Conservation (phyloP, 371 early-diverging fungal species). For the Apophysomyces ossiformis region DNA sequence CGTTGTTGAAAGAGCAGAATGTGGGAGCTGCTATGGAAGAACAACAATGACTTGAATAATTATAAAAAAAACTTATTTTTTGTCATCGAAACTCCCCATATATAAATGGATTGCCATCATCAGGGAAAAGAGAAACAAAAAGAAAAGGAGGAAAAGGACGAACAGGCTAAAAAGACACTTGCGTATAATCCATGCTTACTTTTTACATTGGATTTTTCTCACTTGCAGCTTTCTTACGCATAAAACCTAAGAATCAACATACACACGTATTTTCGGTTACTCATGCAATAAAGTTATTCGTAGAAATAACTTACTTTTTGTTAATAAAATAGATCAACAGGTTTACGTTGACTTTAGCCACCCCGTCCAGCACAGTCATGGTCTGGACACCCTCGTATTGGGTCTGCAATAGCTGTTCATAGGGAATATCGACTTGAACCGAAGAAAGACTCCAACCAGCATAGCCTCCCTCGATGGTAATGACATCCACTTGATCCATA, state of each 20-base stretch:
- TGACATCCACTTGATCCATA: slow-evolving; percentile 90
- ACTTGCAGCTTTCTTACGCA: background rate
- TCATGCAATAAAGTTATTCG: too few relatives aligned
- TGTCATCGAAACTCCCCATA: too few relatives aligned
- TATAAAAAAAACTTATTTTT: background rate
- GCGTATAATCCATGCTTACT: background rate
- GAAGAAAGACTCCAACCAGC: slow-evolving; percentile 77
- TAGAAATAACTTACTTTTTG: slow-evolving; percentile 80
- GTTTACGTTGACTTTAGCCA: slow-evolving; percentile 95
- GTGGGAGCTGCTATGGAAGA: slow-evolving; percentile 49
- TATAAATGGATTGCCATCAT: too few relatives aligned
- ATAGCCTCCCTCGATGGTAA: slow-evolving; percentile 84
- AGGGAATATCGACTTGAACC: slow-evolving; percentile 80
- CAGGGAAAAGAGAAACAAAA: background rate
- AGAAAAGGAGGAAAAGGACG: background rate
- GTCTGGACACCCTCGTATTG: slow-evolving; percentile 92
- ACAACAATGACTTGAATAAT: slow-evolving; percentile 17
- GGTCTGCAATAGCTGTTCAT: slow-evolving; percentile 92
- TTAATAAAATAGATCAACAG: slow-evolving; percentile 93
- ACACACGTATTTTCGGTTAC: too few relatives aligned
- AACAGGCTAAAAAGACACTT: too few relatives aligned
- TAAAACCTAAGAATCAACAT: background rate
- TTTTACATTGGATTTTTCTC: background rate
- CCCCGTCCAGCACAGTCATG: slow-evolving; percentile 89
- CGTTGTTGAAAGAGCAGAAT: slow-evolving; percentile 72